Base-by-base conservation (phyloP, 805 yeast species). In the Candida dendrica region DNA sequence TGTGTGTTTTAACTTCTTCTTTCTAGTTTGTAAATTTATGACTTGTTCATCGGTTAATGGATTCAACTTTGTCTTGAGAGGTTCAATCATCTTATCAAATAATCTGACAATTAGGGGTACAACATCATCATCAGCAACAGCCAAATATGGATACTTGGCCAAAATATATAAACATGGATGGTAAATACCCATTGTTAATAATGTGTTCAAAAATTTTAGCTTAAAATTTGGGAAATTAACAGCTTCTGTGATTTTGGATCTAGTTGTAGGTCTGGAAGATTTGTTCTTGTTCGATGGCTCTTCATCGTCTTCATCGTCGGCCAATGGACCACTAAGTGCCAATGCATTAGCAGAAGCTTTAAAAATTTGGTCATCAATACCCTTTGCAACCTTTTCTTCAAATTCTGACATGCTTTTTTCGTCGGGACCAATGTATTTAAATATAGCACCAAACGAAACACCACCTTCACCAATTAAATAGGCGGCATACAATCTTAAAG, bases 241-340 rank as follows among this genome's bases (percentile, higher is more conserved):
- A 16, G 27, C 39, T 27, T 36, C 36, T 5, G 37, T 47, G 16
- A 38, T 44, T 11, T 36, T 42, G 39, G 34, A 40, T 15, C 29
- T 38, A 5, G 42, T 34, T 15, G 20, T 44, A 10, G 29, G 17
- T n/a, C 27, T 24, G 46, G 34, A 32, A 5, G 13, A 13, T 27
- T 27, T 27, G n/a, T 9, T 27, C n/a, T 27, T 27, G 8, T 11
- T 8, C 13, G 4, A 22, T 8, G 36, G n/a, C 13, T 18, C 18
- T 20, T 7, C 27, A 13, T 70, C 77, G 19, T 76, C 84, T 16
- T 77, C 85, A 30, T 83, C 91, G 32, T 77, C 79, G 3, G 72
- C 68, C 32, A 90, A 66, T 0, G 96, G 95, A 9, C 93, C 93
- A 6, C 96, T 96, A 50, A 89, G 58, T 0, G 97, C 93, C 38